phyloP scores from a whole-genome alignment of 1,139 yeast species.

The Candida mesenterica region DNA sequence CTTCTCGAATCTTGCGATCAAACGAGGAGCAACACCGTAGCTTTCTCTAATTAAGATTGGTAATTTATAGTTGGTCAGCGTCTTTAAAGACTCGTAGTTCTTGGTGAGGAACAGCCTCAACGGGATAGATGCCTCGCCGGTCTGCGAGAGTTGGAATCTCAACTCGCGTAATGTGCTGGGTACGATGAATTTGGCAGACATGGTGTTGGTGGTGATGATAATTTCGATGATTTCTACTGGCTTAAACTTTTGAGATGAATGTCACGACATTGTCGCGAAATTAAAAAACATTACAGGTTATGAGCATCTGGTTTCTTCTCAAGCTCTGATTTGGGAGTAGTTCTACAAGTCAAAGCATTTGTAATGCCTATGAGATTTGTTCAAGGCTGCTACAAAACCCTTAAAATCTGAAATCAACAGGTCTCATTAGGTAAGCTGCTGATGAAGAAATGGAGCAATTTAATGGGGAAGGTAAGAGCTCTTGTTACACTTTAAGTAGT shows the following conservation, averaged over 20 bases:
- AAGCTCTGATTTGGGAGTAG: too few relatives aligned
- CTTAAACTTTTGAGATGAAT: background rate
- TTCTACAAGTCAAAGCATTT: too few relatives aligned
- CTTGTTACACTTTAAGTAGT: too few relatives aligned
- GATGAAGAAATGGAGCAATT: too few relatives aligned
- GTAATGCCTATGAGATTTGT: too few relatives aligned
- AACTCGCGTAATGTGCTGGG: conserved; percentile 71
- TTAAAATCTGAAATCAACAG: too few relatives aligned
- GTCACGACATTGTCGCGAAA: background rate
- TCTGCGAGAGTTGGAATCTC: conserved; percentile 76
- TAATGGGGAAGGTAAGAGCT: too few relatives aligned
- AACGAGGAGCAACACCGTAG: conserved; percentile 66
- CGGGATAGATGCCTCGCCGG: conserved; percentile 67
- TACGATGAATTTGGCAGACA: conserved; percentile 55
- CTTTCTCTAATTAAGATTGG: conserved; percentile 80
- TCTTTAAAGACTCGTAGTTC: conserved; percentile 61
- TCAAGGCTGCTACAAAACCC: too few relatives aligned
- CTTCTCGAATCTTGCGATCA: conserved; percentile 65
- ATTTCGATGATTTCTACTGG: conserved; percentile 12
- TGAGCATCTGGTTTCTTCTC: too few relatives aligned
- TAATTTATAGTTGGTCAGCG: conserved; percentile 40
- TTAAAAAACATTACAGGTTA: too few relatives aligned
- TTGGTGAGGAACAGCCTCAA: conserved; percentile 60
- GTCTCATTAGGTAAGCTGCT: too few relatives aligned
- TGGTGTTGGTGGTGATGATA: conserved; percentile 14